phyloP scores from a whole-genome alignment of 2,329 filamentous ascomycete species.

The Colletotrichum destructivum region DNA sequence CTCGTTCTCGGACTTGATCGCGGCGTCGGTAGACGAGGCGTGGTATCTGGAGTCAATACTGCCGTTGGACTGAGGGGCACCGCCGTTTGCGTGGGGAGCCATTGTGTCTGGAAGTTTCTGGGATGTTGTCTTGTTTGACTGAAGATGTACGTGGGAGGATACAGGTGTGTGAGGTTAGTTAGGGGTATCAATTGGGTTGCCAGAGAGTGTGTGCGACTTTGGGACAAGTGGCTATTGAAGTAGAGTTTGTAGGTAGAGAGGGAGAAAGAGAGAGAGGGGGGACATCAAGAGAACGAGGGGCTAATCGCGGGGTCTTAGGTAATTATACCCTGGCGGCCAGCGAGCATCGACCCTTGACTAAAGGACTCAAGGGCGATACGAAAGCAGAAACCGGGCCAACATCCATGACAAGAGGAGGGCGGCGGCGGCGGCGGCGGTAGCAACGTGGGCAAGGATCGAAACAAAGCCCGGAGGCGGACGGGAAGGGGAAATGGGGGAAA shows the following conservation, averaged over 20 bases:
- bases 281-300: slow-evolving; percentile 36
- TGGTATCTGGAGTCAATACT: slow-evolving; percentile 69
- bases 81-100: slow-evolving; percentile 72
- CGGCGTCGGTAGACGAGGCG: slow-evolving; percentile 81
- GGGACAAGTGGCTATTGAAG: slow-evolving; percentile 36
- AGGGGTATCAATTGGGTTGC: slow-evolving; percentile 36
- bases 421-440: slow-evolving; percentile 23
- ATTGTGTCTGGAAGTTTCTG: slow-evolving; percentile 54
- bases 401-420: slow-evolving; percentile 10
- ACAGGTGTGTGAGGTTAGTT: slow-evolving; percentile 6
- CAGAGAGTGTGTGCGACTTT: slow-evolving; percentile 32
- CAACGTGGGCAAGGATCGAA: slow-evolving; percentile 15
- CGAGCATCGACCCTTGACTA: slow-evolving; percentile 28
- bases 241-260: slow-evolving; percentile 24
- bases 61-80: slow-evolving; percentile 50
- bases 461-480: slow-evolving; percentile 32
- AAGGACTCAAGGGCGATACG: slow-evolving; percentile 22
- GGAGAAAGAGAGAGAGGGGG: slow-evolving; percentile 17
- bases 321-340: slow-evolving; percentile 36
- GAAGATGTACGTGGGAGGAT: background rate
- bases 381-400: slow-evolving; percentile 31
- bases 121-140: slow-evolving; percentile 14
- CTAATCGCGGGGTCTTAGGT: slow-evolving; percentile 42
- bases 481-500: background rate
- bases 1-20: slow-evolving; percentile 85